phyloP scores from a whole-genome alignment of 148 eudicot genomes.

The Fagopyrum homotropicum region DNA sequence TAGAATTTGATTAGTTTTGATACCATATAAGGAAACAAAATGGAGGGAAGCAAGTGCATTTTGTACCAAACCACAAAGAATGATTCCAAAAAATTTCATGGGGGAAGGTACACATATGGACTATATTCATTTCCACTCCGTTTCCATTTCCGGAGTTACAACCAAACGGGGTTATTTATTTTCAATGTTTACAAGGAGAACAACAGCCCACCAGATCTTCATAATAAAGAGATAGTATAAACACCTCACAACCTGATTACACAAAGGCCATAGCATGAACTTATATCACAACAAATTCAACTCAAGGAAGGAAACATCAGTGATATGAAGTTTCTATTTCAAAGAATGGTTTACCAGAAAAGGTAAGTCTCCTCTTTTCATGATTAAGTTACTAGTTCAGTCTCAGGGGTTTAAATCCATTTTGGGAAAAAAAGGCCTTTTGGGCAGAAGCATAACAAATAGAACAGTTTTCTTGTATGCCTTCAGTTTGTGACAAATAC shows the following conservation, averaged over 20 bases:
- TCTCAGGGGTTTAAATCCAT: neutral
- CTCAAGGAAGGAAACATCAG: neutral
- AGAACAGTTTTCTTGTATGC: neutral
- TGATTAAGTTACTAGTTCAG: neutral
- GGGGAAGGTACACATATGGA: too few relatives aligned
- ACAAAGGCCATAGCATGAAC: neutral
- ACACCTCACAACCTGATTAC: neutral
- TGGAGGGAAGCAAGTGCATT: too few relatives aligned
- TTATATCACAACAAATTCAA: too few relatives aligned
- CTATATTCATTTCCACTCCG: too few relatives aligned
- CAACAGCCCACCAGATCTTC: neutral
- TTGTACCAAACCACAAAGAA: too few relatives aligned
- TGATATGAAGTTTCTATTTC: neutral
- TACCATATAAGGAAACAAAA: too few relatives aligned
- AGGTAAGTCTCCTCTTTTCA: neutral
- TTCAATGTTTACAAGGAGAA: too few relatives aligned
- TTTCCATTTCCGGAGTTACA: too few relatives aligned
- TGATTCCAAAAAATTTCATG: too few relatives aligned
- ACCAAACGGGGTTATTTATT: too few relatives aligned
- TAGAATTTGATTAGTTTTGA: too few relatives aligned
- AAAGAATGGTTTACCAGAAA: neutral
- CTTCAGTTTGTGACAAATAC: slow-evolving; percentile 1
- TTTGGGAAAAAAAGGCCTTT: neutral
- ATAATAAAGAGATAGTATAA: neutral
- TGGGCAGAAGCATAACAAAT: neutral